phyloP scores from a whole-genome alignment of 306 rosid species.

The Rosa chinensis region DNA sequence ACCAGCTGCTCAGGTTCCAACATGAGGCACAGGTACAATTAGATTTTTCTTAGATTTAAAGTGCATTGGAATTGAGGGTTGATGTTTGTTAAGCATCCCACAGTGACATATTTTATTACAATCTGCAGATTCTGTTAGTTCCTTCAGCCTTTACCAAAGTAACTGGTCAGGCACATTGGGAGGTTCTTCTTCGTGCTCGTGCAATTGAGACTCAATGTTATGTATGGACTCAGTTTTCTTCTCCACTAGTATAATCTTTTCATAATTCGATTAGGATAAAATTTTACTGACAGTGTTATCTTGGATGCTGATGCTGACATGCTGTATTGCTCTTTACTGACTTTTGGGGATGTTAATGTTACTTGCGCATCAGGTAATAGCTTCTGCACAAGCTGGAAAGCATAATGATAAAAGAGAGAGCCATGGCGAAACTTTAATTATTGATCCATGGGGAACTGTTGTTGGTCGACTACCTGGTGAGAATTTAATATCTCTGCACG shows the following conservation, averaged over 20 bases:
- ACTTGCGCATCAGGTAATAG: constrained; percentile 70
- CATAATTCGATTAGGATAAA: constrained; percentile 2
- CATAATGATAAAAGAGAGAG: constrained; percentile 83
- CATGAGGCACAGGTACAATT: constrained; percentile 69
- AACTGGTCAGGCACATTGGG: constrained; percentile 98
- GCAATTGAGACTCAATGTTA: constrained; percentile 96
- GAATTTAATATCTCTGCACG: constrained; percentile 16
- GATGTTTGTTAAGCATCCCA: constrained; percentile 29
- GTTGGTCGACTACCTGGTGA: constrained; percentile 80
- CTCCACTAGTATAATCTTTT: background rate
- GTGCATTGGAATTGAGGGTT: constrained; percentile 14
- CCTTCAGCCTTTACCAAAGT: constrained; percentile 88
- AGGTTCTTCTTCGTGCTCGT: constrained; percentile 92
- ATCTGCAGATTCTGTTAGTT: constrained; percentile 67
- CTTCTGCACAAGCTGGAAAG: constrained; percentile 91
- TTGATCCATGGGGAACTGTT: constrained; percentile 93
- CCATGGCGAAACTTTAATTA: constrained; percentile 81
- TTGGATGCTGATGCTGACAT: background rate
- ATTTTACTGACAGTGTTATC: background rate
- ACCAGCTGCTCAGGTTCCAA: constrained; percentile 76
- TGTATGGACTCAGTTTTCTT: constrained; percentile 45
- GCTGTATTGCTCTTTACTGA: constrained; percentile 11
- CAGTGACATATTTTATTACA: constrained; percentile 17
- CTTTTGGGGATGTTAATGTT: constrained; percentile 28
- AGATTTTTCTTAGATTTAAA: constrained; percentile 20